Percentiles rank a stretch among this genome's conserved stretches.
phyloP scores from a whole-genome alignment of 2,329 filamentous ascomycete species.

The Colletotrichum sp. region DNA sequence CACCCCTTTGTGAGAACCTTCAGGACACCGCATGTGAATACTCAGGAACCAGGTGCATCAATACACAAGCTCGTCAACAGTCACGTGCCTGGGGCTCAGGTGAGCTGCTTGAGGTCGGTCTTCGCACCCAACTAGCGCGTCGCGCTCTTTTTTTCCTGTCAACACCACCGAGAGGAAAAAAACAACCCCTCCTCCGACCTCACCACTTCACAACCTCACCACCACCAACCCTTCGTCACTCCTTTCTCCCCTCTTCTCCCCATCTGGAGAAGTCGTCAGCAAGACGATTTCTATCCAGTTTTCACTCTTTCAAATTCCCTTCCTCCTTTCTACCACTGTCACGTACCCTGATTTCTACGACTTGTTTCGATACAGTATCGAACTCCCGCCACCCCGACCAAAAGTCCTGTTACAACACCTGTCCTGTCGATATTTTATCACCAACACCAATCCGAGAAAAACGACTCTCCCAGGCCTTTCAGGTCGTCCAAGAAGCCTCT shows the following conservation, averaged over 20 bases:
- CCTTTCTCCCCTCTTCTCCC: neutral
- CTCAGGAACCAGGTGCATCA: neutral
- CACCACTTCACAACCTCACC: neutral
- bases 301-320: neutral
- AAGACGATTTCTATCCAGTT: neutral
- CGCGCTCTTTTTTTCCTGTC: neutral
- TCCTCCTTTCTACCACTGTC: neutral
- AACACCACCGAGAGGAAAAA: neutral
- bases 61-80: neutral
- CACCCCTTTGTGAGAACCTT: neutral
- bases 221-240: neutral
- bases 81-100: neutral
- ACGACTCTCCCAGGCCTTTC: neutral
- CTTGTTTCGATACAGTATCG: neutral
- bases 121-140: neutral
- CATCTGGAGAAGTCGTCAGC: neutral
- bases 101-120: neutral
- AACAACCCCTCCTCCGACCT: neutral
- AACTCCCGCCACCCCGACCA: neutral
- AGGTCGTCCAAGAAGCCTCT: neutral
- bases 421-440: neutral
- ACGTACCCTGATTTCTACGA: neutral
- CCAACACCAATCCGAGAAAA: neutral
- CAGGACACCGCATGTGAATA: neutral
- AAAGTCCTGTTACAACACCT: neutral